These are phyloP conservation scores for Colletotrichum spaethianum DNA, from an alignment of 2,329 filamentous ascomycete genomes.

Conservation along the genomic window DNA sequence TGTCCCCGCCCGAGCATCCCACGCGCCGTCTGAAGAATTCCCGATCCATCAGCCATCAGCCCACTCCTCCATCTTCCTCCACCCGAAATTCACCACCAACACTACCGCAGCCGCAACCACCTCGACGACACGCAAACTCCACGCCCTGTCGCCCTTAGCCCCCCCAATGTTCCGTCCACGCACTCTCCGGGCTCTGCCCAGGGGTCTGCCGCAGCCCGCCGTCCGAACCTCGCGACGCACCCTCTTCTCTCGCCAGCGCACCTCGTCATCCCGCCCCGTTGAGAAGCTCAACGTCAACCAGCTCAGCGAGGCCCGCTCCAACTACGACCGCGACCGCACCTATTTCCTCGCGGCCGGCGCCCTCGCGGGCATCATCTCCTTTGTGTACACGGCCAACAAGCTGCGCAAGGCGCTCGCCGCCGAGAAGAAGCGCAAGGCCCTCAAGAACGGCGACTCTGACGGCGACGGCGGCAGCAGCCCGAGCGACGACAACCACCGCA, in stretches of 20 bases:
- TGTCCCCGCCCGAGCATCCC: constrained; percentile 35
- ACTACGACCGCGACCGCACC: constrained; percentile 66
- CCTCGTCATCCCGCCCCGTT: constrained; percentile 52
- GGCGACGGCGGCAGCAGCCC: constrained; percentile 15
- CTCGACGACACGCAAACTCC: neutral
- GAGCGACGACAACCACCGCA: neutral
- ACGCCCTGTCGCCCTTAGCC: neutral
- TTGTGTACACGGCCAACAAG: constrained; percentile 67
- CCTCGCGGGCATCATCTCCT: constrained; percentile 64
- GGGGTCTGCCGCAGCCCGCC: constrained; percentile 35
- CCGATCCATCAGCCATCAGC: constrained; percentile 31
- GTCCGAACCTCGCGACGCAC: constrained; percentile 49
- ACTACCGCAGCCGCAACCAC: neutral
- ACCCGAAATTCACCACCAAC: neutral
- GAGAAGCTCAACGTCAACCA: constrained; percentile 66
- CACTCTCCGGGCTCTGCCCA: constrained; percentile 45
- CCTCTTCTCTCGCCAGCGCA: constrained; percentile 49
- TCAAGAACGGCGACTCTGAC: constrained; percentile 33
- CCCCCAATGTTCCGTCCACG: constrained; percentile 49
- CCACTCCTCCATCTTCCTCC: neutral
- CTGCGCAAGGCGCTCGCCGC: constrained; percentile 59
- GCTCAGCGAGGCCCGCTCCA: constrained; percentile 60
- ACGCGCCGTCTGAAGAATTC: constrained; percentile 32
- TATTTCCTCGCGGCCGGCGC: constrained; percentile 67
- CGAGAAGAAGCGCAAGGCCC: constrained; percentile 47